Percentiles rank a stretch among this genome's conserved stretches.
phyloP scores from a whole-genome alignment of 2,329 filamentous ascomycete genomes.

The Aspergillus aculeatinus region DNA sequence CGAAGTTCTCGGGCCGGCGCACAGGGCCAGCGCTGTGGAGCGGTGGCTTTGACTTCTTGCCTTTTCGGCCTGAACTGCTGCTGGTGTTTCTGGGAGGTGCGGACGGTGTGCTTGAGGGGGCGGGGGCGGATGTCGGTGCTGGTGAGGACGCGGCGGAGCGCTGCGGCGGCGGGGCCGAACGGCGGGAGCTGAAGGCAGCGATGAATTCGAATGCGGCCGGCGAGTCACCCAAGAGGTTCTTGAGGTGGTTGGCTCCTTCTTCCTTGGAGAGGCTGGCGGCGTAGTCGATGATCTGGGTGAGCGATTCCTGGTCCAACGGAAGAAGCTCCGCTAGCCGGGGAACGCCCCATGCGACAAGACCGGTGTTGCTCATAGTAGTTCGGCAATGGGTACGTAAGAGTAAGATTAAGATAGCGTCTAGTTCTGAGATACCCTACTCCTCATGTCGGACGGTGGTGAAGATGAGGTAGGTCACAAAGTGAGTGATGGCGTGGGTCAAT shows the following conservation, averaged over 20 bases:
- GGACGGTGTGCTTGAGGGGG: constrained; percentile 1
- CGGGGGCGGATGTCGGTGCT: constrained; percentile 34
- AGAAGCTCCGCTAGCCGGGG: constrained; percentile 76
- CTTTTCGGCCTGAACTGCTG: constrained; percentile 24
- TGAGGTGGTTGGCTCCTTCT: constrained; percentile 79
- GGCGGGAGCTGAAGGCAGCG: constrained; percentile 69
- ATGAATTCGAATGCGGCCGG: constrained; percentile 72
- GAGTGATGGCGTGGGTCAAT: background rate
- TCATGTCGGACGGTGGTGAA: background rate
- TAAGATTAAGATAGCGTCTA: background rate
- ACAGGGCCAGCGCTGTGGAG: constrained; percentile 63
- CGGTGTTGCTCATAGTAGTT: constrained; percentile 28
- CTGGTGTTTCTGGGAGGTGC: constrained; percentile 2
- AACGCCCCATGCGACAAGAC: constrained; percentile 56
- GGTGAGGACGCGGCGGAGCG: background rate
- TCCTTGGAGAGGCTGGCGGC: constrained; percentile 71
- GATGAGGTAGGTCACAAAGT: background rate
- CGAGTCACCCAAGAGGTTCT: constrained; percentile 83
- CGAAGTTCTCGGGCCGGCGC: constrained; percentile 63
- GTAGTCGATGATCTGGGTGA: constrained; percentile 83
- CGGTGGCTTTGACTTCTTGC: constrained; percentile 59
- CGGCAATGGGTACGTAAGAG: background rate
- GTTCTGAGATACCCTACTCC: background rate
- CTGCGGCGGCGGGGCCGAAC: constrained; percentile 27
- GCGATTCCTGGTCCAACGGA: constrained; percentile 78